Evolutionary conservation across 2,329 filamentous ascomycete species (phyloP).

Genomic region (Claviceps sorghi): DNA sequence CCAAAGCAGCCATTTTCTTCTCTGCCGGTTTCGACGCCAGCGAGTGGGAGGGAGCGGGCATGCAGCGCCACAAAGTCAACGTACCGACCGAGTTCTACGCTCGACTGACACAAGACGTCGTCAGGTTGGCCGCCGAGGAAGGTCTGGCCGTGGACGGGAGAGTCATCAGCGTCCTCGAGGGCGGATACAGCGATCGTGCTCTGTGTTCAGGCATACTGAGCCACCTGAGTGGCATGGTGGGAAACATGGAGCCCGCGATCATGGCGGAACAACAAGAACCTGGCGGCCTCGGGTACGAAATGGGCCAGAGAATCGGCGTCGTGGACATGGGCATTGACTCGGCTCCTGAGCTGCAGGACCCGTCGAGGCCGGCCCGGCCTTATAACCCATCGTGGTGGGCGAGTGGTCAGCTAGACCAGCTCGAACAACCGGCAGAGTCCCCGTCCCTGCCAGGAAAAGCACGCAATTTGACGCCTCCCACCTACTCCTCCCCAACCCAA

Average conservation of each 20-base stretch:
- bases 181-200: slow-evolving; percentile 88
- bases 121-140: slow-evolving; percentile 67
- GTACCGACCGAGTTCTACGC: slow-evolving; percentile 96
- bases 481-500: slow-evolving; percentile 77
- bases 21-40: slow-evolving; percentile 96
- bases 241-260: slow-evolving; percentile 29
- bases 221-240: slow-evolving; percentile 71
- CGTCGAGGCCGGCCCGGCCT: slow-evolving; percentile 20
- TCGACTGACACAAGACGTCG: slow-evolving; percentile 71
- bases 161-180: slow-evolving; percentile 85
- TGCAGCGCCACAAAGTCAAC: slow-evolving; percentile 93
- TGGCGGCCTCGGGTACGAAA: slow-evolving; percentile 41
- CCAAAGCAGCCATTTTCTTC: slow-evolving; percentile 81
- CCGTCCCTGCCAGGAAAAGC: slow-evolving; percentile 36
- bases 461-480: slow-evolving; percentile 45
- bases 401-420: slow-evolving; percentile 45
- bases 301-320: slow-evolving; percentile 36
- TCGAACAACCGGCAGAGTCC: slow-evolving; percentile 46
- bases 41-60: slow-evolving; percentile 79
- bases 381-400: slow-evolving; percentile 66
- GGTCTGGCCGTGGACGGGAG: slow-evolving; percentile 65
- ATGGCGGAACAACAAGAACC: slow-evolving; percentile 15
- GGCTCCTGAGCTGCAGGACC: background rate
- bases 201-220: slow-evolving; percentile 78
- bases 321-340: slow-evolving; percentile 18